Percentiles rank a stretch among this genome's conserved stretches.
These are phyloP conservation scores for Lizonia empirigonia DNA, from an alignment of 2,329 filamentous ascomycete genomes.

Conservation along the genomic window DNA sequence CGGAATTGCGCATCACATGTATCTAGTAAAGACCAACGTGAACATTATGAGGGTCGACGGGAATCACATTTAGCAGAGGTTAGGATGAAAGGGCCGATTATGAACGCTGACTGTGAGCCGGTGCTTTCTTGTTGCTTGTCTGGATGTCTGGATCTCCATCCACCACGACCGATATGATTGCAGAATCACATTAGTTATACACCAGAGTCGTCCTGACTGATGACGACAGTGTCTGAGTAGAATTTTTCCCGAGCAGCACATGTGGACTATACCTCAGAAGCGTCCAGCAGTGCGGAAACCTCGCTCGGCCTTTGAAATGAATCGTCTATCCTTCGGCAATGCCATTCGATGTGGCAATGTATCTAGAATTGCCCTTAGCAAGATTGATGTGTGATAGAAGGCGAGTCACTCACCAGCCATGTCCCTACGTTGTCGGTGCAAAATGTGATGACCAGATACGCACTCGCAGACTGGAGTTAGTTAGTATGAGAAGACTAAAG, in stretches of 20 bases:
- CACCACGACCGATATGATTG: too few relatives aligned
- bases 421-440: slow-evolving; percentile 58
- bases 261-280: not conserved
- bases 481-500: too few relatives aligned
- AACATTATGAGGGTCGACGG: too few relatives aligned
- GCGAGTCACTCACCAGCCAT: slow-evolving; percentile 25
- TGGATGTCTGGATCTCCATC: too few relatives aligned
- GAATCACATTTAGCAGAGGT: too few relatives aligned
- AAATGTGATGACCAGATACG: slow-evolving; percentile 57
- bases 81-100: too few relatives aligned
- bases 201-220: slow-evolving; percentile 11
- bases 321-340: slow-evolving; percentile 64
- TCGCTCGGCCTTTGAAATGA: slow-evolving; percentile 56
- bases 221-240: not conserved
- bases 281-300: not conserved
- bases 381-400: not conserved
- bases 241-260: slow-evolving; percentile 3
- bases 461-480: slow-evolving; percentile 34
- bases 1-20: too few relatives aligned
- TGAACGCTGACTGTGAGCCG: too few relatives aligned
- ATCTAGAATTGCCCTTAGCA: slow-evolving; percentile 21
- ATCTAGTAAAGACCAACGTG: too few relatives aligned
- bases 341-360: slow-evolving; percentile 51
- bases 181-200: too few relatives aligned
- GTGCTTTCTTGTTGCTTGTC: too few relatives aligned